Evolutionary conservation across 495 filamentous ascomycete genomes (phyloP).

Genomic region (Aspergillus indologenus): DNA sequence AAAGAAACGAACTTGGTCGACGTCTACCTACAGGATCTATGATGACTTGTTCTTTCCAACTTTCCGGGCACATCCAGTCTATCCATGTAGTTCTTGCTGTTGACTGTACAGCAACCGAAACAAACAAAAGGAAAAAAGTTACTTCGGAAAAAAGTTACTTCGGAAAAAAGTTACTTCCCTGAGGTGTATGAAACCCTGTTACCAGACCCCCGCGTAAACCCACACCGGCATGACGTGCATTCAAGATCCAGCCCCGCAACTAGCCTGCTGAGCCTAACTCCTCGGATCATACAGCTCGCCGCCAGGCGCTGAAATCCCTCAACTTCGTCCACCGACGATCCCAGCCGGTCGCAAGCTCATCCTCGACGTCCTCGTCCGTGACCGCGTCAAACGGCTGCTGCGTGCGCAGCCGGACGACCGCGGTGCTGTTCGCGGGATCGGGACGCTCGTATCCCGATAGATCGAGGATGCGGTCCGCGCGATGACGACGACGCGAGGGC

Average conservation of each 20-base stretch:
- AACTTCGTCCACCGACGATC: constrained; percentile 38
- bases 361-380: constrained; percentile 12
- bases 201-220: no score
- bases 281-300: constrained; percentile 21
- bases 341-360: constrained; percentile 33
- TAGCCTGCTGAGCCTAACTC: not conserved
- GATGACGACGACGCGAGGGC: not conserved
- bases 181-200: no score
- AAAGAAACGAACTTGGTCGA: not conserved
- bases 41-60: not conserved
- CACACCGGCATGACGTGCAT: no score
- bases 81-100: not conserved
- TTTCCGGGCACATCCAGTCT: not conserved
- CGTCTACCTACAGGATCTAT: no score
- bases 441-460: constrained; percentile 45
- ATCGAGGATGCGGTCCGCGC: constrained; percentile 19
- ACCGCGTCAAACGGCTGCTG: constrained; percentile 32
- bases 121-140: no score
- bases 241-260: not conserved
- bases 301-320: constrained; percentile 35
- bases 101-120: no score
- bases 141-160: no score
- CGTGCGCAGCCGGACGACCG: constrained; percentile 33
- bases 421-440: constrained; percentile 28
- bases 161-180: no score